Conservation (phyloP, 495 filamentous ascomycete genomes). For the Tirmania nivea region DNA sequence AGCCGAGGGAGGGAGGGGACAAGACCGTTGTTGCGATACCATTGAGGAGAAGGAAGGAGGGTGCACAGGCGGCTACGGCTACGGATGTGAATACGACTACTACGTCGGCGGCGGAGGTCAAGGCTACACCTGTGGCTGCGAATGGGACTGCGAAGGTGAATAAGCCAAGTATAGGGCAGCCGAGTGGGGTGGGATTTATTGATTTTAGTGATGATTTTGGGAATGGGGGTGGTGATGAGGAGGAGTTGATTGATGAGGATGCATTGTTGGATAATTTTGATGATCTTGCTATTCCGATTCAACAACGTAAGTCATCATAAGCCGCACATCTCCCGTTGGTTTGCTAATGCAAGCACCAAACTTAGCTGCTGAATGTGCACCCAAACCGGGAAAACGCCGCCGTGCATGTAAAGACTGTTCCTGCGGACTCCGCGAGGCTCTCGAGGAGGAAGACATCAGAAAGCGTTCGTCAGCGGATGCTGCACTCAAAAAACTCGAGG, state of each 20-base stretch:
- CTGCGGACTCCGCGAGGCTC: conserved; percentile 58
- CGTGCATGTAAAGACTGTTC: conserved; percentile 96
- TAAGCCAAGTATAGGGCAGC: conserved; percentile 15
- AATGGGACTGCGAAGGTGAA: not conserved
- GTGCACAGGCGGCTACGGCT: not conserved
- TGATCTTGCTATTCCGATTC: conserved; percentile 47
- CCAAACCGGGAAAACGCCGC: conserved; percentile 62
- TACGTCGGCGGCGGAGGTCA: conserved; percentile 6
- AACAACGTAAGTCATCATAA: conserved; percentile 41
- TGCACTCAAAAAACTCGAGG: conserved; percentile 38
- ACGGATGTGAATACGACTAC: conserved; percentile 13
- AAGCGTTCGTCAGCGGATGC: conserved; percentile 44
- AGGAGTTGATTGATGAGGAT: conserved; percentile 81
- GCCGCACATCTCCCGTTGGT: not conserved
- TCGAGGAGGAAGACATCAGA: conserved; percentile 42
- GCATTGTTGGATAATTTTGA: conserved; percentile 45
- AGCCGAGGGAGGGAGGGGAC: conserved; percentile 25
- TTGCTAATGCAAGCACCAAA: conserved; percentile 4
- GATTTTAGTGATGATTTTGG: conserved; percentile 48
- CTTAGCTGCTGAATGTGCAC: conserved; percentile 60
- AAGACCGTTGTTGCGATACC: conserved; percentile 18
- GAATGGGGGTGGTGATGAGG: conserved; percentile 33
- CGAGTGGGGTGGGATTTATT: conserved; percentile 47
- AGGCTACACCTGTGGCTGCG: conserved; percentile 5
- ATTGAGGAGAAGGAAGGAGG: conserved; percentile 37